Evolutionary conservation across 192 early-diverging fungal species (phyloP), one percentile per base, ranked within the genome.

Genomic region (Bifiguratus adelaidae): DNA sequence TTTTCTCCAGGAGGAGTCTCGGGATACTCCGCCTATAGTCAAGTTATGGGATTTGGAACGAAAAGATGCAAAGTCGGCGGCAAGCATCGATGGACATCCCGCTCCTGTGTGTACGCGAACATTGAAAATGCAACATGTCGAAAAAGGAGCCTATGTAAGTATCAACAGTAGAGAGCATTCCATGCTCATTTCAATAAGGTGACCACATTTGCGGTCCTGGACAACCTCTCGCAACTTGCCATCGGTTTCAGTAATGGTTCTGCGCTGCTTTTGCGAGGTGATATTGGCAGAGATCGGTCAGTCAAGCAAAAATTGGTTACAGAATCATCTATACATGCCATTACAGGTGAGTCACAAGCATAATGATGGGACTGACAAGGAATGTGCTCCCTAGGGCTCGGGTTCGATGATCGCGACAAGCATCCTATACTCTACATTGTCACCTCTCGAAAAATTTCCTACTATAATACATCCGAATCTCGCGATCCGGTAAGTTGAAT

Each of bases 161-260:
- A 18, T 11, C 25, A 20, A 3, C 15, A 5, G 13, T 20, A 7
- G 37, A 21, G 16, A 20, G 37, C 37, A 20, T 24, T 63, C 73
- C 15, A 58, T 67, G 30, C 68, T 63, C 35, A 37, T 71, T 18
- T 67, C 66, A 7, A 15, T 11, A 37, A 60, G 58, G 58, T 80
- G 1, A 66, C 89, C 0, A 76, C 85, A 0, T 45, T 92, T 33
- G 85, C 90, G 33, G 74, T 77, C 8, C 49, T 91, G 6, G 82
- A 87, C 23, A 82, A 82, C 44, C 47, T 91, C 58, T 74, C 84
- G 4, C 95, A 95, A 62, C 69, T 92, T 11, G 95, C 95, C 11
- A 67, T 95, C 26, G 95, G 92, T 2, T 68, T 98, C 47, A 88
- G 89, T 18, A 93, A 92, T 53, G 95, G 95, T 9, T 79, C 86